phyloP scores from a whole-genome alignment of 495 filamentous ascomycete genomes.

The Clohesyomyces aquaticus region DNA sequence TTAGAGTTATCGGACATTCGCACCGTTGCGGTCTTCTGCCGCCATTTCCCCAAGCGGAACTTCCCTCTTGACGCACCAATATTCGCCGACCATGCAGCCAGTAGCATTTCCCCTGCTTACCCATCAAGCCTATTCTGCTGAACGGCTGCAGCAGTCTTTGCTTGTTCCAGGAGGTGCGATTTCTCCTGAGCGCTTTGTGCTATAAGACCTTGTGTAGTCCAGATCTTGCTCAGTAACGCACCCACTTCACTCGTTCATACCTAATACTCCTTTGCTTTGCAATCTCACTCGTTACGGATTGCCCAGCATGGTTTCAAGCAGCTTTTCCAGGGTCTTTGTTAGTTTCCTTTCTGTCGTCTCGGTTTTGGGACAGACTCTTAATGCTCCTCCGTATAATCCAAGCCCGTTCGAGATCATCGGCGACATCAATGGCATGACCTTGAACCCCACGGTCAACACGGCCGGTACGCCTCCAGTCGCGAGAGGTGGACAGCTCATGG shows the following conservation, averaged over 20 bases:
- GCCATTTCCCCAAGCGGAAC: background rate
- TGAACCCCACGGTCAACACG: background rate
- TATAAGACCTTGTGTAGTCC: background rate
- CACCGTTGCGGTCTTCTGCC: background rate
- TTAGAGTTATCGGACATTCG: background rate
- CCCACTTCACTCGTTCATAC: background rate
- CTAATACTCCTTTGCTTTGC: background rate
- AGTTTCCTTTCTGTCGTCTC: background rate
- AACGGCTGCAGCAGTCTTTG: background rate
- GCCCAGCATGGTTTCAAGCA: background rate
- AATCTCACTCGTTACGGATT: background rate
- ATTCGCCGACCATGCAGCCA: background rate
- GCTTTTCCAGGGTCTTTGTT: background rate
- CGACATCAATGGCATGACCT: background rate
- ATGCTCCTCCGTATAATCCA: background rate
- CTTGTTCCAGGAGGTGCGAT: background rate
- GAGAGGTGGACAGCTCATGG: background rate
- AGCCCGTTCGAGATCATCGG: conserved; percentile 3
- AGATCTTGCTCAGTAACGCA: background rate
- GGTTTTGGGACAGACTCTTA: background rate
- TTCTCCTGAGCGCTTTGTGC: background rate
- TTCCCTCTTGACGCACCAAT: background rate
- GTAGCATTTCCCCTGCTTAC: background rate
- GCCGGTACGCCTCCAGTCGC: background rate
- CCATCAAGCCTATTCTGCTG: background rate